These are phyloP conservation scores for Phytophthora crassamura DNA, from an alignment of 352 stramenopile species.

Conservation along the genomic window DNA sequence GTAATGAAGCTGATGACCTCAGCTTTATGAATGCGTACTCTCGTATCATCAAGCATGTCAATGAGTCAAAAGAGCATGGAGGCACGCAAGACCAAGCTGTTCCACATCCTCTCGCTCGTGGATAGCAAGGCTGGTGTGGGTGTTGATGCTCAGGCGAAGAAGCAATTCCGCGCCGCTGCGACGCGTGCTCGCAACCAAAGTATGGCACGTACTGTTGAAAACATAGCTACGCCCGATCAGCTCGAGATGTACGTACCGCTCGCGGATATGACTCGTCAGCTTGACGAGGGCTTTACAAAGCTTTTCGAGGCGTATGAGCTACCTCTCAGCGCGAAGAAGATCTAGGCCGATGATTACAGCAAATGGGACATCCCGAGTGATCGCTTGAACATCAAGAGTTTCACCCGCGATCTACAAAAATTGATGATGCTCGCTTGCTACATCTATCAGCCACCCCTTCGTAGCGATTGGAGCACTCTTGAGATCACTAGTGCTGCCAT, in stretches of 20 bases:
- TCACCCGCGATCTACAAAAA: too few relatives aligned
- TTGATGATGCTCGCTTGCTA: background rate
- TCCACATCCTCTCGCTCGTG: background rate
- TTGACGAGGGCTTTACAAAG: background rate
- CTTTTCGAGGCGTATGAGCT: background rate
- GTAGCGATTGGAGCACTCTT: background rate
- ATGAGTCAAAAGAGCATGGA: background rate
- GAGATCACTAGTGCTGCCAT: background rate
- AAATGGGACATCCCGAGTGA: background rate
- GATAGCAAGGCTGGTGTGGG: background rate
- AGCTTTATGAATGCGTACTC: background rate
- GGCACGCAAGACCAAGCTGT: background rate
- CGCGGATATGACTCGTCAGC: background rate
- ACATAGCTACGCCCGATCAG: background rate
- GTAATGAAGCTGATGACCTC: background rate
- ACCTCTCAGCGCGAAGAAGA: background rate
- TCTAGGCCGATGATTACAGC: background rate
- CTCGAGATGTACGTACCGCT: background rate
- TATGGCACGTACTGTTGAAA: background rate
- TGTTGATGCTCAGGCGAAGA: too few relatives aligned
- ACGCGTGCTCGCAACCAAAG: background rate
- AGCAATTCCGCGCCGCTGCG: background rate
- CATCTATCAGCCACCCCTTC: background rate
- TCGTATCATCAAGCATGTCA: background rate
- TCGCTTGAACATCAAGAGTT: conserved; percentile 1